Evolutionary conservation across 2,329 filamentous ascomycete species (phyloP), one percentile per base, ranked within the genome.

Genomic region (Venturia effusa): DNA sequence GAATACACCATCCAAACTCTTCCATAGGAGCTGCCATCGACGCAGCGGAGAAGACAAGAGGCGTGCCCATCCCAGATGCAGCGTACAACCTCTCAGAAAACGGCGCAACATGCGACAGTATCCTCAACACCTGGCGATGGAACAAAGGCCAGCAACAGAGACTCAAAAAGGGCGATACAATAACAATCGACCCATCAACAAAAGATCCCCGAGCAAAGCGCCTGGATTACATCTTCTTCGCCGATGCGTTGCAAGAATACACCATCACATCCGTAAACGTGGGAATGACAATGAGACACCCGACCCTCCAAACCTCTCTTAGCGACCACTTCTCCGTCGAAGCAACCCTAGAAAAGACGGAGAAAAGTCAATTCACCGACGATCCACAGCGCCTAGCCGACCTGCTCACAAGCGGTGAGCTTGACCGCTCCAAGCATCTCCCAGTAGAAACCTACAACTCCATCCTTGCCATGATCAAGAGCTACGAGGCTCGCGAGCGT

Each of bases 261-360:
- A 78, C 83, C 15, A 85, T 97, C 65, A 81, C 85, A 65, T 80
- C 83, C 8, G 87, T 84, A 3, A 82, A 84, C 61, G 88, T 99
- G 1, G 87, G 88, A 66, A 91, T 97, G 85, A 87, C 85, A 24
- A 83, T 88, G 72, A 86, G 90, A 11, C 92, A 97, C 74, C 90
- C 92, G 0, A 84, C 83, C 1, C 80, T 97, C 1, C 82, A 85
- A 67, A 96, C 92, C 76, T 96, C 91, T 1, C 81, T 97, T 32
- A 97, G 92, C 69, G 93, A 99, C 72, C 94, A 97, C 74, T 97
- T 97, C 74, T 92, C 90, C 27, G 88, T 97, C 62, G 88, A 93
- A 73, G 87, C 90, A 6, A 92, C 90, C 0, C 80, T 97, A 11
- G 75, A 78, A 4, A 80, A 37, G 27, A 63, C 27, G 7, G 27